A percentile compares a stretch with the other conserved stretches of the same genome.
Evolutionary conservation across 768 basidiomycete genomes (phyloP).

Genomic region (Inosperma sp.): DNA sequence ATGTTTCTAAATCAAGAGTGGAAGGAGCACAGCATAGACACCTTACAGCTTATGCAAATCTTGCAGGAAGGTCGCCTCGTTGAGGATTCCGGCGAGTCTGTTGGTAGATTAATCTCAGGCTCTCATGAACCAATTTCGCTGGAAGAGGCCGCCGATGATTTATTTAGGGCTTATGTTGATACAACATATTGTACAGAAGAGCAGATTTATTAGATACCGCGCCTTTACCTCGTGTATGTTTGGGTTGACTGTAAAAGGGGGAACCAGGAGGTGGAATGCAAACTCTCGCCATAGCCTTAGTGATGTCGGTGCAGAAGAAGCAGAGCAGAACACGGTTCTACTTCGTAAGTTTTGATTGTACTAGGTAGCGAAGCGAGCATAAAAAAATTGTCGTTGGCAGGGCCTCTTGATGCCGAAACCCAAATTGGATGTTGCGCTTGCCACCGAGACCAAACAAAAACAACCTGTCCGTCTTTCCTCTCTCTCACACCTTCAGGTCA

Average conservation of each 20-base stretch:
- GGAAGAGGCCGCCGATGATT: neutral
- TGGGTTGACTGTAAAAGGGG: neutral
- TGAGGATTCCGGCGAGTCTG: no score
- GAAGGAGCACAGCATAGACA: no score
- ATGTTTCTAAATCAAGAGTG: no score
- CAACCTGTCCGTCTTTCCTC: conserved; percentile 47
- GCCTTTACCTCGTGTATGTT: conserved; percentile 1
- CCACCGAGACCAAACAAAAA: conserved; percentile 43
- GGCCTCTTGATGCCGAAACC: conserved; percentile 50
- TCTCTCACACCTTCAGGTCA: conserved; percentile 49
- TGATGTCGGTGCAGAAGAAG: conserved; percentile 12
- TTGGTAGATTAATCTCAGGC: neutral
- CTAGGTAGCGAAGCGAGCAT: conserved; percentile 10
- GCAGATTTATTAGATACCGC: neutral
- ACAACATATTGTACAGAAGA: conserved; percentile 6
- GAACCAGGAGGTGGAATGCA: neutral
- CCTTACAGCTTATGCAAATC: no score
- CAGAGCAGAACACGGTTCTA: conserved; percentile 21
- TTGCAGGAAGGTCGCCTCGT: no score
- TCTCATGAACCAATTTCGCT: neutral
- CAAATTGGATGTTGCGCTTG: conserved; percentile 37
- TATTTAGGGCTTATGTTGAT: conserved; percentile 19
- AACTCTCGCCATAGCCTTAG: neutral
- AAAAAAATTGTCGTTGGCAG: conserved; percentile 21
- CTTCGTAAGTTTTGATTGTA: conserved; percentile 27